phyloP scores from a whole-genome alignment of 179 eudicot species.

The Heliamphora pulchella region DNA sequence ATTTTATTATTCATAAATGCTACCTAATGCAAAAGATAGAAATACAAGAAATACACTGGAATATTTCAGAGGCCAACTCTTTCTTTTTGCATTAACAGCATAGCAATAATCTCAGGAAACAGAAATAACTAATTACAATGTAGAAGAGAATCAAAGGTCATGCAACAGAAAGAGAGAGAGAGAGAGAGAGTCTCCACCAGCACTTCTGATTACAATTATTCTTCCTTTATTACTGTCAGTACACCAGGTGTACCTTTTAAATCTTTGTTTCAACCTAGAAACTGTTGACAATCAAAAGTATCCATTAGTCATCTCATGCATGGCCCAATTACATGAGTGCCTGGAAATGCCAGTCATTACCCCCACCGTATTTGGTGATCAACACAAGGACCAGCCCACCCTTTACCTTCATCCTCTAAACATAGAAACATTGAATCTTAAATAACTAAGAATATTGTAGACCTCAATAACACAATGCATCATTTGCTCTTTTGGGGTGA shows the following conservation, averaged over 20 bases:
- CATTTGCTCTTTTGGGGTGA: not conserved
- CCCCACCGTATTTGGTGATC: not conserved
- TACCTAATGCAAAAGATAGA: no score
- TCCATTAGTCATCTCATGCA: not conserved
- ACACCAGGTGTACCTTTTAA: not conserved
- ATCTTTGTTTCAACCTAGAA: constrained; percentile 6
- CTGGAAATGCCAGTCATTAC: not conserved
- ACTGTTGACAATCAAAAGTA: not conserved
- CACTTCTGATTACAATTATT: not conserved
- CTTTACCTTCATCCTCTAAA: not conserved
- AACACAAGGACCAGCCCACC: not conserved
- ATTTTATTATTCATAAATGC: no score
- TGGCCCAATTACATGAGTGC: not conserved
- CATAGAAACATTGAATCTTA: not conserved
- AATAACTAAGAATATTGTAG: not conserved
- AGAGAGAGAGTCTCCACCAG: not conserved
- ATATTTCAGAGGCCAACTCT: not conserved
- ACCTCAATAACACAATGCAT: not conserved
- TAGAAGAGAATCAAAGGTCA: not conserved
- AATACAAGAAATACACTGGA: no score
- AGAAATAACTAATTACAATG: not conserved
- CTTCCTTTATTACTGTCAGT: not conserved
- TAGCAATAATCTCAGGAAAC: not conserved
- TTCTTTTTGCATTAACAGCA: not conserved
- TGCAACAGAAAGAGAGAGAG: not conserved